Evolutionary conservation across 75 land plant genomes (phyloP).

Genomic region (Pseudotsuga menziesii): DNA sequence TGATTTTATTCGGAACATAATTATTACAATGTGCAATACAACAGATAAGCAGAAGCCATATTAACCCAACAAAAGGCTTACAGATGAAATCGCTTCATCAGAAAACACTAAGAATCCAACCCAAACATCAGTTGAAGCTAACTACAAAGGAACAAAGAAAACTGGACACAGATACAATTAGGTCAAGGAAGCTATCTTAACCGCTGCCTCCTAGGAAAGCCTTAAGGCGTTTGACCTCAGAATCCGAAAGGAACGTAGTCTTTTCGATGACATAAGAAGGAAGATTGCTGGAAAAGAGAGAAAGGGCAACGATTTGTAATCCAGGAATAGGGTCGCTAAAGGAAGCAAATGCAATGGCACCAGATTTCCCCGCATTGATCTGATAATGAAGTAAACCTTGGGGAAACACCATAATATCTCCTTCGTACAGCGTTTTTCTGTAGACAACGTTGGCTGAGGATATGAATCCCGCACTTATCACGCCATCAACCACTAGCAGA

Average conservation of each 20-base stretch:
- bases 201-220: constrained; percentile 41
- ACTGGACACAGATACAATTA: too few relatives aligned
- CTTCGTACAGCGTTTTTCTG: constrained; percentile 34
- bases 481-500: constrained; percentile 55
- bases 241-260: constrained; percentile 35
- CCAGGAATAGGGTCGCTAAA: constrained; percentile 56
- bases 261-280: constrained; percentile 27
- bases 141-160: too few relatives aligned
- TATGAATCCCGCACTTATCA: constrained; percentile 59
- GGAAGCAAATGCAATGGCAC: constrained; percentile 33
- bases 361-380: constrained; percentile 26
- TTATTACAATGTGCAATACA: too few relatives aligned
- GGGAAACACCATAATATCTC: constrained; percentile 78
- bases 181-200: not conserved
- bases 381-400: constrained; percentile 66
- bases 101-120: too few relatives aligned
- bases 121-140: too few relatives aligned
- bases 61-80: too few relatives aligned
- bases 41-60: too few relatives aligned
- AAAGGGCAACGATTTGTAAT: constrained; percentile 40
- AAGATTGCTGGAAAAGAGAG: constrained; percentile 42
- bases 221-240: constrained; percentile 44
- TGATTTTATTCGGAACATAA: too few relatives aligned
- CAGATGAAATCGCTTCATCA: too few relatives aligned
- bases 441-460: constrained; percentile 34